These are phyloP conservation scores for Malus orientalis DNA, from an alignment of 306 rosid genomes.

Conservation along the genomic window DNA sequence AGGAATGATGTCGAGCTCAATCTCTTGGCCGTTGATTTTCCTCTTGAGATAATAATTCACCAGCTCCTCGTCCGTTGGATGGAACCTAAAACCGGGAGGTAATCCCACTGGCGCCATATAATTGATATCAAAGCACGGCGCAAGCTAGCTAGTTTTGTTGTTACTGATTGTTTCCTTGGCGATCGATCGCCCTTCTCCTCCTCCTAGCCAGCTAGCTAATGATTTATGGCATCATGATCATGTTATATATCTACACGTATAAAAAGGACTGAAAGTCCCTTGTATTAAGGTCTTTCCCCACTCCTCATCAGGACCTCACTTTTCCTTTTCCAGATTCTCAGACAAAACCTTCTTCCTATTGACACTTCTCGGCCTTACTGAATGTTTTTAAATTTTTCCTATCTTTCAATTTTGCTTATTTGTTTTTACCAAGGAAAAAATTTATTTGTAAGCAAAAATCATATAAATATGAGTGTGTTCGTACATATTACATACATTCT, in stretches of 20 bases:
- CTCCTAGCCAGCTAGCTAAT: slow-evolving; percentile 1
- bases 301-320: slow-evolving; percentile 18
- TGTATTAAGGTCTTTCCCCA: slow-evolving; percentile 39
- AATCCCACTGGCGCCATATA: slow-evolving; percentile 89
- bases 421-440: neutral
- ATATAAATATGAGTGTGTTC: neutral
- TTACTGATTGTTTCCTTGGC: neutral
- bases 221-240: slow-evolving; percentile 21
- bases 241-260: slow-evolving; percentile 23
- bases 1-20: slow-evolving; percentile 96
- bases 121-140: neutral
- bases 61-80: slow-evolving; percentile 97
- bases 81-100: slow-evolving; percentile 99
- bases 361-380: neutral
- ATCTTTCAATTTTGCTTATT: neutral
- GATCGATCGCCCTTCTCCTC: neutral
- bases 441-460: neutral
- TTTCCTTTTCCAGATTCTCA: slow-evolving; percentile 82
- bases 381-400: neutral
- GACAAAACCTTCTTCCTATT: slow-evolving; percentile 61
- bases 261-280: slow-evolving; percentile 52
- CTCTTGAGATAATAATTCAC: slow-evolving; percentile 91
- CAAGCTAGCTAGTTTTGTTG: neutral
- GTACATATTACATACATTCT: no score
- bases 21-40: slow-evolving; percentile 84